phyloP scores from a whole-genome alignment of 495 filamentous ascomycete species.

The Immersiella caudata region DNA sequence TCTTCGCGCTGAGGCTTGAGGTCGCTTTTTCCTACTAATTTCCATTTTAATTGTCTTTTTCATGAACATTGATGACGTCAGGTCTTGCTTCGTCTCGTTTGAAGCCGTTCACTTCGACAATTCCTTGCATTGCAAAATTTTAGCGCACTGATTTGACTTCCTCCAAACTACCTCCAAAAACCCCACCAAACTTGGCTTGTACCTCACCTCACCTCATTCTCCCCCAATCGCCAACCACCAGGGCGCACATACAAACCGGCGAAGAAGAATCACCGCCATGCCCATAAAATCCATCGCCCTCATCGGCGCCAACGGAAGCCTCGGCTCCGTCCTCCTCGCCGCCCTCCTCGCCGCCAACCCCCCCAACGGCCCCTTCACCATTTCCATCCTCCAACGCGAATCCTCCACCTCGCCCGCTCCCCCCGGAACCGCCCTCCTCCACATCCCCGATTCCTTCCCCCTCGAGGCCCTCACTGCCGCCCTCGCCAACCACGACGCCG shows the following conservation, averaged over 20 bases:
- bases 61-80: not conserved
- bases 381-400: constrained; percentile 44
- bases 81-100: not conserved
- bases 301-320: constrained; percentile 44
- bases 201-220: not conserved
- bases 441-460: constrained; percentile 24
- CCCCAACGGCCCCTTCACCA: constrained; percentile 26
- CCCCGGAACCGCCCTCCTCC: constrained; percentile 20
- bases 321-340: constrained; percentile 40
- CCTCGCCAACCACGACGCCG: constrained; percentile 29
- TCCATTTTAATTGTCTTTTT: not conserved
- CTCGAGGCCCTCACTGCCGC: constrained; percentile 18
- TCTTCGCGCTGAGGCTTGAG: not conserved
- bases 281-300: constrained; percentile 32
- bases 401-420: constrained; percentile 24
- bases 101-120: not conserved
- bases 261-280: not conserved
- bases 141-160: no score
- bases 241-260: not conserved
- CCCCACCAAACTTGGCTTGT: not conserved
- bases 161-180: not conserved
- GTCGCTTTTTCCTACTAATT: not conserved
- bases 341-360: constrained; percentile 34
- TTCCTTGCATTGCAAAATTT: no score
- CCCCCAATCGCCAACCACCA: not conserved